Conservation (phyloP, 2,329 filamentous ascomycete genomes). For the Lecanosticta acicola region DNA sequence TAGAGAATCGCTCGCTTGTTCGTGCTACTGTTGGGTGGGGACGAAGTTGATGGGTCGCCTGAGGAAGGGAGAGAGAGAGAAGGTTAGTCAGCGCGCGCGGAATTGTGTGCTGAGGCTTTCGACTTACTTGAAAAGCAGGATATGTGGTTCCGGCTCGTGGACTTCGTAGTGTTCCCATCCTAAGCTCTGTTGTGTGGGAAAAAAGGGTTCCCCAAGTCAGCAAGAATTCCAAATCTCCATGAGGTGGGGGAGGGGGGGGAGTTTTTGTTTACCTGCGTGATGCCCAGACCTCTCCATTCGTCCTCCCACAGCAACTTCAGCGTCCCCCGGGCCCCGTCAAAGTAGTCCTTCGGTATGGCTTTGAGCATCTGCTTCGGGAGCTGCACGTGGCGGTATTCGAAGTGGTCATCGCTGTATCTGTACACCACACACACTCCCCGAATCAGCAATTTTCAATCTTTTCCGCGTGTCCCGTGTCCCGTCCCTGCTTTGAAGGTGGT, state of each 20-base stretch:
- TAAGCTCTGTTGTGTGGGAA: conserved; percentile 88
- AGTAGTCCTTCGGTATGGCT: conserved; percentile 89
- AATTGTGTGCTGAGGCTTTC: too few species aligned
- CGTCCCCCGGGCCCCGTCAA: conserved; percentile 81
- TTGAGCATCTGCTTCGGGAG: conserved; percentile 98
- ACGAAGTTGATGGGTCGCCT: conserved; percentile 22
- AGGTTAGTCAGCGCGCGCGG: too few species aligned
- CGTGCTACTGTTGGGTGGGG: conserved; percentile 7
- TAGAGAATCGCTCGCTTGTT: too few species aligned
- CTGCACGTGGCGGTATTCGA: conserved; percentile 96
- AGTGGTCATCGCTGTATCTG: conserved; percentile 89
- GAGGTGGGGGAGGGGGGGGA: too few species aligned
- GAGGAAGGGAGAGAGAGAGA: not conserved
- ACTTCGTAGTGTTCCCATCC: conserved; percentile 99
- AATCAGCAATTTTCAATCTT: conserved; percentile 2
- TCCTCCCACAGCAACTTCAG: conserved; percentile 97
- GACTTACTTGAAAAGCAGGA: conserved; percentile 93
- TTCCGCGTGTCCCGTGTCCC: too few species aligned
- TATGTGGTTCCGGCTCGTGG: conserved; percentile 96
- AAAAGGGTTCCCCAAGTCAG: not conserved
- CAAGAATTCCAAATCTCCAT: not conserved
- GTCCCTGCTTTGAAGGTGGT: too few species aligned
- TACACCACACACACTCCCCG: not conserved
- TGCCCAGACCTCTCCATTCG: conserved; percentile 94
- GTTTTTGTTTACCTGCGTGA: conserved; percentile 75